These are phyloP conservation scores for Ascochyta koolunga DNA, from an alignment of 2,329 filamentous ascomycete species.

Conservation along the genomic window DNA sequence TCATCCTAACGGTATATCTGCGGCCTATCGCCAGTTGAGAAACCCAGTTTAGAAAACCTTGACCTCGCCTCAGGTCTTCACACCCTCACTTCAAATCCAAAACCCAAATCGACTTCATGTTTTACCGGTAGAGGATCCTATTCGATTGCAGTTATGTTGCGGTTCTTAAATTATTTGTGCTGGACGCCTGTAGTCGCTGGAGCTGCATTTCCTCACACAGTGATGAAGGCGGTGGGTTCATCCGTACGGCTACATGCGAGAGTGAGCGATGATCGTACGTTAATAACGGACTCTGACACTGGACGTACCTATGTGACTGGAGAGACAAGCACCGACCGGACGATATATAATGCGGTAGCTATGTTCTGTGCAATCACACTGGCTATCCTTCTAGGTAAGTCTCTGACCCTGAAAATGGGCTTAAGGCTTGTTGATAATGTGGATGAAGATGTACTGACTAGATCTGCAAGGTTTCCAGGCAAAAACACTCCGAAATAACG, in stretches of 20 bases:
- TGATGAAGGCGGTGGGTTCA: not conserved
- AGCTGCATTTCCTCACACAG: not conserved
- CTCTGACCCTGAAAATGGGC: too few relatives aligned
- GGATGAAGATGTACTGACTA: not conserved
- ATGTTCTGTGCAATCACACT: constrained; percentile 17
- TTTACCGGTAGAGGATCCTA: not conserved
- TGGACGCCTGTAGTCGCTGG: constrained; percentile 1
- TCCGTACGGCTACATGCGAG: not conserved
- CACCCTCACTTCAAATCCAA: not conserved
- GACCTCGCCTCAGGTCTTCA: not conserved
- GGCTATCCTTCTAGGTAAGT: constrained; percentile 17
- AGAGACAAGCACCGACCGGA: constrained; percentile 16
- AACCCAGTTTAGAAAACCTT: not conserved
- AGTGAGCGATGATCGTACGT: constrained; percentile 8
- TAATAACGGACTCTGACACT: constrained; percentile 18
- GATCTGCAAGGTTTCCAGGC: constrained; percentile 14
- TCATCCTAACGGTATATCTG: not conserved
- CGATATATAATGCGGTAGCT: constrained; percentile 17
- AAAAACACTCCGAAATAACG: constrained; percentile 20
- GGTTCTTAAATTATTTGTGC: not conserved
- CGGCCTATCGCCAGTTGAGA: not conserved
- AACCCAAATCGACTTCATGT: not conserved
- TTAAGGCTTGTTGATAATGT: not conserved
- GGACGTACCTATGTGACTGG: constrained; percentile 16
- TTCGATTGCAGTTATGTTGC: not conserved